Base-by-base conservation (phyloP, 257 asterid genomes). In the Anisodus tanguticus region DNA sequence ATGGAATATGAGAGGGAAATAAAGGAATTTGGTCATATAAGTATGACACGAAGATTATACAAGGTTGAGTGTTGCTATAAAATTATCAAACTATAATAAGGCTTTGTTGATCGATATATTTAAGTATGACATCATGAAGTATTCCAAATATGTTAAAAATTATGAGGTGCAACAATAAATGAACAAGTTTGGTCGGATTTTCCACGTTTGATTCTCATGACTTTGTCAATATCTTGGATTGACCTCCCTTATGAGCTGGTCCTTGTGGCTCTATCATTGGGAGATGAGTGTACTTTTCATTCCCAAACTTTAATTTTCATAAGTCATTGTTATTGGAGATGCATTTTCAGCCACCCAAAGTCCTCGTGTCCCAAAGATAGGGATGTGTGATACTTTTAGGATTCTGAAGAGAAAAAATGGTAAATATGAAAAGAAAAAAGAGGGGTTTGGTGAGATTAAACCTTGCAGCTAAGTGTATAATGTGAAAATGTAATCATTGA, bases 341-440 rank as follows among this genome's bases (percentile, higher is more conserved):
- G 2, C n/a, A 68, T 68, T 76, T 76, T 12, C 26, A 76, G 26
- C 64, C 45, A 53, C 31, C 43, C 4, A 31, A 53, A 26, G 15
- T 77, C 13, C 63, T 72, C 22, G 43, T 37, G 60, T 53, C 64
- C 82, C 45, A 13, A 77, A 51, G 63, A 76, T 76, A 49, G 81
- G 41, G 47, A 76, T 76, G 81, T 51, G 45, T 49, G n/a, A 49
- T 51, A 49, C 26, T 22, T 22, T 22, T 22, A 7, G 68, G 68
- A 60, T 6, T 60, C 68, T 60, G 5, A n/a, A 60, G 11, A 7
- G 35, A 19, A 19, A 60, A n/a, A 60, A 4, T 57, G n/a, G 62
- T 57, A 13, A 13, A 15, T 9, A 13, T 4, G 19, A 57, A 57
- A 3, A 41, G 5, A 49, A 6, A 49, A 49, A 49, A 49, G 11